Percentiles rank a stretch among this genome's conserved stretches.
Evolutionary conservation across 257 asterid species (phyloP).

Genomic region (Nicotiana paniculata): DNA sequence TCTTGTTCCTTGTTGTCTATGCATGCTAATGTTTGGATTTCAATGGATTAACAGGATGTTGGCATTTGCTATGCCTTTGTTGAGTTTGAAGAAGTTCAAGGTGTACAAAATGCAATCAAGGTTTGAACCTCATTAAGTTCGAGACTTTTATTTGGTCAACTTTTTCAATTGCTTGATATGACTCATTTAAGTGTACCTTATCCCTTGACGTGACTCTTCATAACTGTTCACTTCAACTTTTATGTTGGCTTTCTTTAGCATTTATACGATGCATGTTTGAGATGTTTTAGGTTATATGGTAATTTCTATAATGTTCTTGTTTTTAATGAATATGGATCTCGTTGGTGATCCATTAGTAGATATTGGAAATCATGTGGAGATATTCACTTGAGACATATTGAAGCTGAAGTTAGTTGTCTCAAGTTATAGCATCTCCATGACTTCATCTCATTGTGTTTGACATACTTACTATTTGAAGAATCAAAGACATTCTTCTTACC

Average conservation of each 20-base stretch:
- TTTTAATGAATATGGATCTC: not conserved
- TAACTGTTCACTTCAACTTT: not conserved
- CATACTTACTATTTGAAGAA: not conserved
- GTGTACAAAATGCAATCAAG: constrained; percentile 75
- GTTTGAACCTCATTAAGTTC: constrained; percentile 18
- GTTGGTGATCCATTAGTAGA: not conserved
- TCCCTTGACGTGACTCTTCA: not conserved
- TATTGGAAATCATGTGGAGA: not conserved
- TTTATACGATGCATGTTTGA: not conserved
- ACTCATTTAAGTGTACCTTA: not conserved
- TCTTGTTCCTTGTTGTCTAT: not conserved
- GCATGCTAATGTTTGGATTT: constrained; percentile 18
- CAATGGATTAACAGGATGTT: constrained; percentile 48
- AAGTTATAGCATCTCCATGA: not conserved
- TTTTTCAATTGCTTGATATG: not conserved
- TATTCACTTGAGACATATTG: not conserved
- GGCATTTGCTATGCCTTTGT: constrained; percentile 85
- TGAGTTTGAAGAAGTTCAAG: constrained; percentile 69
- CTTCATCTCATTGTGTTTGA: not conserved
- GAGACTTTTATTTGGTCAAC: not conserved
- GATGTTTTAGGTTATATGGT: not conserved
- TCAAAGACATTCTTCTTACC: not conserved
- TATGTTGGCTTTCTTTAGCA: not conserved
- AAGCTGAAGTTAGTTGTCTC: not conserved
- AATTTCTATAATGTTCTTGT: not conserved